Conservation (phyloP, 495 filamentous ascomycete species). For the Trypethelium eluteriae region DNA sequence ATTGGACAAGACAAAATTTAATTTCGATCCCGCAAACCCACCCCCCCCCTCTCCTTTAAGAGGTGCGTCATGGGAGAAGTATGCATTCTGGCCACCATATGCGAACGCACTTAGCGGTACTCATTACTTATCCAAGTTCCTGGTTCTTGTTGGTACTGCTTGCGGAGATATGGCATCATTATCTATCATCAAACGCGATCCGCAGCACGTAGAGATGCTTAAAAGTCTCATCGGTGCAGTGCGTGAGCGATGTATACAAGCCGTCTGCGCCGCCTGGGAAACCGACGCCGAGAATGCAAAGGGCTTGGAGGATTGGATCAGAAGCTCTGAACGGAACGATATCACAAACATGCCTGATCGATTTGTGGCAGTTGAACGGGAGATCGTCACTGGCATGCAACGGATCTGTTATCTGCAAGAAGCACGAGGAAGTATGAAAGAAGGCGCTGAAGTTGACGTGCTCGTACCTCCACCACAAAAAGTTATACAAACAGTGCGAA, state of each 20-base stretch:
- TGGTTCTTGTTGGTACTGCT: constrained; percentile 71
- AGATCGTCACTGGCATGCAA: constrained; percentile 74
- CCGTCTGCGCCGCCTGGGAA: constrained; percentile 77
- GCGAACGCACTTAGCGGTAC: constrained; percentile 83
- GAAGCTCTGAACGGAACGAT: constrained; percentile 66
- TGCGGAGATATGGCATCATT: constrained; percentile 80
- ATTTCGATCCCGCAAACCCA: constrained; percentile 65
- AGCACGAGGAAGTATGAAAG: constrained; percentile 43
- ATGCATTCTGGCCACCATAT: constrained; percentile 91
- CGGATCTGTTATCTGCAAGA: constrained; percentile 90
- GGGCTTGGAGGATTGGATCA: constrained; percentile 84
- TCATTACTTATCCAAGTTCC: constrained; percentile 73
- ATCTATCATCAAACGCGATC: constrained; percentile 43
- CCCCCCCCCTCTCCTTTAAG: constrained; percentile 67
- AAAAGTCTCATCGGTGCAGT: constrained; percentile 64
- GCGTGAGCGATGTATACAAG: constrained; percentile 72
- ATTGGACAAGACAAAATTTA: constrained; percentile 60
- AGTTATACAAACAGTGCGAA: constrained; percentile 73
- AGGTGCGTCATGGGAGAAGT: constrained; percentile 85
- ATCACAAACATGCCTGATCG: constrained; percentile 81
- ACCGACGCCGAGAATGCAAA: constrained; percentile 83
- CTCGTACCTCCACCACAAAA: constrained; percentile 76
- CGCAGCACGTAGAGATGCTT: constrained; percentile 53
- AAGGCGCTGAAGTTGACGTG: constrained; percentile 48
- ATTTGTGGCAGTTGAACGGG: constrained; percentile 71